These are phyloP conservation scores for Theobroma cacao DNA, from an alignment of 345 rosid species.

Conservation along the genomic window DNA sequence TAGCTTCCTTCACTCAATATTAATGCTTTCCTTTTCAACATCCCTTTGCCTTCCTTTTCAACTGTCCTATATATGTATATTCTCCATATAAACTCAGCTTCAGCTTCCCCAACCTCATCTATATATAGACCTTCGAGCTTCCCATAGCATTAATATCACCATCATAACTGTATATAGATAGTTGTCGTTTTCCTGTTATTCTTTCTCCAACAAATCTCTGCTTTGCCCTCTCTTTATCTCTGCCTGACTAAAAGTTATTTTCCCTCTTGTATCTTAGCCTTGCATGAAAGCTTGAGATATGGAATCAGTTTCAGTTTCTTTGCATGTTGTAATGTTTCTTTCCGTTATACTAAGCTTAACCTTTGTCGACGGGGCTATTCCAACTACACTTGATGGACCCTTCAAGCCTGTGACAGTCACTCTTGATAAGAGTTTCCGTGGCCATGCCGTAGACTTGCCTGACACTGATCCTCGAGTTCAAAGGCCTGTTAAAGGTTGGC, in stretches of 20 bases:
- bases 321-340: not conserved
- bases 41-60: not conserved
- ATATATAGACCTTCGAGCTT: not conserved
- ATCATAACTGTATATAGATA: too few relatives aligned
- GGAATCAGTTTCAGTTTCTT: not conserved
- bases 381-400: slow-evolving; percentile 74
- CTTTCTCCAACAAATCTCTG: not conserved
- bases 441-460: slow-evolving; percentile 73
- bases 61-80: not conserved
- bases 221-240: not conserved
- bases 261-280: not conserved
- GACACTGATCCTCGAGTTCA: slow-evolving; percentile 58
- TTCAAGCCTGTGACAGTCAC: slow-evolving; percentile 67
- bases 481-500: slow-evolving; percentile 35
- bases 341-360: not conserved
- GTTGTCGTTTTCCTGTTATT: not conserved
- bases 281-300: not conserved
- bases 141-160: too few relatives aligned
- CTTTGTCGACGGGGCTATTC: slow-evolving; percentile 27
- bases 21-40: not conserved
- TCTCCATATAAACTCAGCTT: not conserved
- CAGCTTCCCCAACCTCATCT: not conserved
- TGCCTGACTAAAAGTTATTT: too few relatives aligned
- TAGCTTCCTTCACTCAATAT: not conserved
- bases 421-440: slow-evolving; percentile 55